These are phyloP conservation scores for Torulaspora pretoriensis DNA, from an alignment of 1,139 yeast genomes.

Conservation along the genomic window DNA sequence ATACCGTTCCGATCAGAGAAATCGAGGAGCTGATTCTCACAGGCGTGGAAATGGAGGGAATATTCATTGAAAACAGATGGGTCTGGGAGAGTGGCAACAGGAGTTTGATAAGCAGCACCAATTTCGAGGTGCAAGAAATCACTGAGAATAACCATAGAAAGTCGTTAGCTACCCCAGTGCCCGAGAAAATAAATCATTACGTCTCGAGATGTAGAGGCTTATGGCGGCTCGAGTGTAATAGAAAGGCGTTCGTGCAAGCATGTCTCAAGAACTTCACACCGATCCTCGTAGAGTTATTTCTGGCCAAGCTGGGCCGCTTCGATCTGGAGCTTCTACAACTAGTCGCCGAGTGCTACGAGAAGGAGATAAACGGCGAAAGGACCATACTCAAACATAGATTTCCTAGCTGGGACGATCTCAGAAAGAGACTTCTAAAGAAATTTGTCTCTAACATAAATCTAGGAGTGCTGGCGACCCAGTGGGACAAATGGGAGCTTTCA, in stretches of 20 bases:
- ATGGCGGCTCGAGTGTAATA: slow-evolving; percentile 23
- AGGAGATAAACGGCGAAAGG: slow-evolving; percentile 1
- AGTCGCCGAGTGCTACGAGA: slow-evolving; percentile 16
- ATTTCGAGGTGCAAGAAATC: slow-evolving; percentile 17
- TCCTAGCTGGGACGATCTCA: slow-evolving; percentile 13
- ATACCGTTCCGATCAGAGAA: slow-evolving; percentile 19
- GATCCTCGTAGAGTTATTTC: slow-evolving; percentile 18
- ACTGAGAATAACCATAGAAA: background rate
- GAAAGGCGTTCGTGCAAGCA: slow-evolving; percentile 14
- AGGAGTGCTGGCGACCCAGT: slow-evolving; percentile 12
- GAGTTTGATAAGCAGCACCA: slow-evolving; percentile 23
- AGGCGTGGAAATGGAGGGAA: slow-evolving; percentile 31
- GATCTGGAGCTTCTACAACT: slow-evolving; percentile 24
- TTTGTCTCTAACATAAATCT: slow-evolving; percentile 14
- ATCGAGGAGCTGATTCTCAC: slow-evolving; percentile 8
- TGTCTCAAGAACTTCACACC: slow-evolving; percentile 16
- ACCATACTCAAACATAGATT: slow-evolving; percentile 7
- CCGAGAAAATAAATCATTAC: slow-evolving; percentile 20
- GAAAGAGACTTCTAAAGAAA: slow-evolving; percentile 14
- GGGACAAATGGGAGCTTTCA: slow-evolving; percentile 16
- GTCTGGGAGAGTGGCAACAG: slow-evolving; percentile 21
- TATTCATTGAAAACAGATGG: slow-evolving; percentile 33
- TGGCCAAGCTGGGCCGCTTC: slow-evolving; percentile 20
- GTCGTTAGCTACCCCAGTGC: slow-evolving; percentile 12
- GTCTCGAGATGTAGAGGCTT: slow-evolving; percentile 18